Base-by-base conservation (phyloP, 2,329 filamentous ascomycete genomes). In the Colletotrichum sp. region DNA sequence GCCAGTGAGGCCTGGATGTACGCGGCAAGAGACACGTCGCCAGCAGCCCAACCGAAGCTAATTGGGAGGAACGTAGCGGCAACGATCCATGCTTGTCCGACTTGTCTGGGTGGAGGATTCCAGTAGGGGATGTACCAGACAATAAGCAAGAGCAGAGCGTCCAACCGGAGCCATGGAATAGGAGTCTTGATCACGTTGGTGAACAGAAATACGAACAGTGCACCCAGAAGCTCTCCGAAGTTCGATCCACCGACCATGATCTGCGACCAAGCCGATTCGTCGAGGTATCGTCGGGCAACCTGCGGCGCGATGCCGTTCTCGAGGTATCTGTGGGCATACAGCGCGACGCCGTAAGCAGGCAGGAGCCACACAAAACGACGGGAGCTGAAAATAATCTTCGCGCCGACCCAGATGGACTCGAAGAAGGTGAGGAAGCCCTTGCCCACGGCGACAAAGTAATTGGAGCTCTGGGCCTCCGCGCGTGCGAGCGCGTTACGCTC, bases 221-320 rank as follows among this genome's bases (percentile, higher is more conserved):
- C 87, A 21, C 88, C 88, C 10, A 89, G 79, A 4, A 89, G 82
- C 78, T 90, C 88, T 63, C 88, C 88, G 66, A 88, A 83, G 78
- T 89, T 90, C 10, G 86, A 88, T 7, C 88, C 88, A 43, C 87
- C 87, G 28, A 89, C 86, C 76, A 89, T 87, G 76, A 89, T 87
- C 78, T 89, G 87, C 6, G 85, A 84, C 86, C 87, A 89, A 8
- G 87, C 86, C 3, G 87, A 86, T 71, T 89, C 84, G 5, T 85
- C 86, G 16, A 89, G 81, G 74, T 89, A 89, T 34, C 87, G 84
- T 34, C 84, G 82, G 12, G 88, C 87, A 21, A 90, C 81, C 36
- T 85, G 84, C 0, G 87, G 87, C 1, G 86, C 85, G 52, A 90
- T 84, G 26, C 84, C 85, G 76, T 88, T 88, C 79, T 90, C 88